Evolutionary conservation across 2,329 filamentous ascomycete genomes (phyloP).

Genomic region (Xylariaceae sp.): DNA sequence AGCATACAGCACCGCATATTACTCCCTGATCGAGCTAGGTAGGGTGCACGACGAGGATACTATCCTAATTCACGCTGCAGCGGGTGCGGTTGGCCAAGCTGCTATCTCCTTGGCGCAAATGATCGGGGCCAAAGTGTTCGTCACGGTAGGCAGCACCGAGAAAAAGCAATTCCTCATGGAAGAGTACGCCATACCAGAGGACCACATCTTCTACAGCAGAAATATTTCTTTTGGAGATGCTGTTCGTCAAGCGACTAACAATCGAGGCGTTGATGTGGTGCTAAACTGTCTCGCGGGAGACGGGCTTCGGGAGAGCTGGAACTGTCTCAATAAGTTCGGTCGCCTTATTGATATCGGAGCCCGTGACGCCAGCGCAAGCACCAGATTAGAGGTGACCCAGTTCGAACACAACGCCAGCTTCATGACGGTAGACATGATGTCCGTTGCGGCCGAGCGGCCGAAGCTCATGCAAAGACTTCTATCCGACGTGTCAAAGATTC

Average conservation of each 20-base stretch:
- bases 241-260: slow-evolving; percentile 27
- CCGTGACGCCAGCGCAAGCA: slow-evolving; percentile 31
- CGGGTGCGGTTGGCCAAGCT: slow-evolving; percentile 36
- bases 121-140: slow-evolving; percentile 34
- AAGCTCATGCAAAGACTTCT: slow-evolving; percentile 33
- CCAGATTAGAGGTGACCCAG: slow-evolving; percentile 51
- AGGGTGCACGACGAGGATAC: slow-evolving; percentile 32
- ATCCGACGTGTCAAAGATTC: slow-evolving; percentile 32
- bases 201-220: slow-evolving; percentile 35
- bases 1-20: slow-evolving; percentile 34
- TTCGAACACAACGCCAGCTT: slow-evolving; percentile 52
- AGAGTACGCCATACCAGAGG: slow-evolving; percentile 31
- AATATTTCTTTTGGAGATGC: slow-evolving; percentile 31
- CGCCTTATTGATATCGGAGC: slow-evolving; percentile 35
- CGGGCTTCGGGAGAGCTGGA: slow-evolving; percentile 36
- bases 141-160: slow-evolving; percentile 32
- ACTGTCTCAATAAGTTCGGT: slow-evolving; percentile 36
- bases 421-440: slow-evolving; percentile 49
- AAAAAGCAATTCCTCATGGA: slow-evolving; percentile 36
- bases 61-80: slow-evolving; percentile 34
- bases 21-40: slow-evolving; percentile 33
- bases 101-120: slow-evolving; percentile 35
- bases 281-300: slow-evolving; percentile 35
- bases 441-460: slow-evolving; percentile 41
- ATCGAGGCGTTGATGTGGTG: slow-evolving; percentile 32